Percentiles rank a stretch among this genome's conserved stretches.
Conservation (phyloP, 768 basidiomycete species). For the Termitomyces titanicus region DNA sequence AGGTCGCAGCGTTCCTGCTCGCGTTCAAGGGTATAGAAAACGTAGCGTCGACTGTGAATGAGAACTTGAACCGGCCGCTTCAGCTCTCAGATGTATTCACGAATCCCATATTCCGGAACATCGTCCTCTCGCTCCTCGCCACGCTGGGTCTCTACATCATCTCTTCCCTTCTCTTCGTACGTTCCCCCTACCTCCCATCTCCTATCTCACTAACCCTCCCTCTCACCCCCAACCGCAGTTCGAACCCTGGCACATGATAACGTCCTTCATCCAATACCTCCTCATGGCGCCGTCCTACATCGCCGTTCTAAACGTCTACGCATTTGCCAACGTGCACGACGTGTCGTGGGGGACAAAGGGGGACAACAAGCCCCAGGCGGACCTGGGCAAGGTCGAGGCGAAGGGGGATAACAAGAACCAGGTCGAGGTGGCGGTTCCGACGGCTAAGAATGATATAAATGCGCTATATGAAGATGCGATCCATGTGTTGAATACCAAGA, state of each 20-base stretch:
- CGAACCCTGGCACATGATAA: conserved; percentile 99
- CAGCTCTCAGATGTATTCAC: conserved; percentile 60
- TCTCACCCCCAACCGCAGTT: conserved; percentile 43
- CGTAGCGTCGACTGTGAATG: conserved; percentile 34
- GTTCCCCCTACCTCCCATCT: conserved; percentile 27
- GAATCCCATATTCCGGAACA: conserved; percentile 81
- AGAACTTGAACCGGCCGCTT: conserved; percentile 38
- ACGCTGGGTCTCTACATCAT: conserved; percentile 88
- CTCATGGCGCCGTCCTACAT: conserved; percentile 94
- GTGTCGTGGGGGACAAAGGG: conserved; percentile 97
- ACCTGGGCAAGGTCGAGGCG: conserved; percentile 60
- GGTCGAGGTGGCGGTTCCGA: conserved; percentile 84
- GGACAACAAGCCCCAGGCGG: conserved; percentile 80
- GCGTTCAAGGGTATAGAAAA: conserved; percentile 77
- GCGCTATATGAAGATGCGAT: conserved; percentile 90
- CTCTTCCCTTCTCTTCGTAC: conserved; percentile 79
- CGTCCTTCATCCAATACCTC: conserved; percentile 89
- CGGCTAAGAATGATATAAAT: conserved; percentile 85
- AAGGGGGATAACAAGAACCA: conserved; percentile 53
- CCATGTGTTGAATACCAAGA: conserved; percentile 72
- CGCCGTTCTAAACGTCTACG: conserved; percentile 89
- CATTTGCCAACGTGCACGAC: conserved; percentile 86
- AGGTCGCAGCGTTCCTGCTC: conserved; percentile 78
- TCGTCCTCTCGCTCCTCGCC: conserved; percentile 80
- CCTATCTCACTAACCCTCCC: background rate